Evolutionary conservation across 2,329 filamentous ascomycete species (phyloP).

Genomic region (Ramichloridium luteum): DNA sequence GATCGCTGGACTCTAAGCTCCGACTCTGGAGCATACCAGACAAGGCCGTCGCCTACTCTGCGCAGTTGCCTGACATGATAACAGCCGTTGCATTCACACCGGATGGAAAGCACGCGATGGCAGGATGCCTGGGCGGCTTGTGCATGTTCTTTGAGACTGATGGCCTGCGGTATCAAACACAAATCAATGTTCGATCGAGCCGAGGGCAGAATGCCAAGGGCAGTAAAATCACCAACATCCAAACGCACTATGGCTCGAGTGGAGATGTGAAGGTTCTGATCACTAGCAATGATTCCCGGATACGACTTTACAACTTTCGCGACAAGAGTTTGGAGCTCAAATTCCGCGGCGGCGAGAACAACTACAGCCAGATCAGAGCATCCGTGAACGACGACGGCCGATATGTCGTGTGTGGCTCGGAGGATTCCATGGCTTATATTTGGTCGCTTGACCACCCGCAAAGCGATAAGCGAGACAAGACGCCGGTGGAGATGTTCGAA

Average conservation of each 20-base stretch:
- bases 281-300: constrained; percentile 86
- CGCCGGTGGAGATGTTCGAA: constrained; percentile 78
- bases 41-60: constrained; percentile 77
- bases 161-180: constrained; percentile 67
- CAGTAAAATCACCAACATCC: constrained; percentile 93
- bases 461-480: constrained; percentile 60
- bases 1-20: constrained; percentile 77
- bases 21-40: constrained; percentile 95
- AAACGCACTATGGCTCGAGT: constrained; percentile 51
- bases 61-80: constrained; percentile 69
- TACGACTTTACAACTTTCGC: constrained; percentile 77
- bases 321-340: constrained; percentile 81
- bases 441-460: constrained; percentile 60
- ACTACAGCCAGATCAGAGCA: constrained; percentile 79
- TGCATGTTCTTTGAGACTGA: constrained; percentile 91
- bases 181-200: constrained; percentile 87
- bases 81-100: constrained; percentile 90
- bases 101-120: constrained; percentile 80
- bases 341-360: constrained; percentile 82
- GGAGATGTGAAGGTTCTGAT: constrained; percentile 73
- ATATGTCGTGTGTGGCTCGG: constrained; percentile 85
- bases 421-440: constrained; percentile 80
- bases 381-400: constrained; percentile 75
- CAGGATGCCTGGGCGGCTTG: constrained; percentile 71
- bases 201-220: constrained; percentile 89